Evolutionary conservation across 2,329 filamentous ascomycete species (phyloP), one percentile per base, ranked within the genome.

Genomic region (Dactylellina parvicollis): DNA sequence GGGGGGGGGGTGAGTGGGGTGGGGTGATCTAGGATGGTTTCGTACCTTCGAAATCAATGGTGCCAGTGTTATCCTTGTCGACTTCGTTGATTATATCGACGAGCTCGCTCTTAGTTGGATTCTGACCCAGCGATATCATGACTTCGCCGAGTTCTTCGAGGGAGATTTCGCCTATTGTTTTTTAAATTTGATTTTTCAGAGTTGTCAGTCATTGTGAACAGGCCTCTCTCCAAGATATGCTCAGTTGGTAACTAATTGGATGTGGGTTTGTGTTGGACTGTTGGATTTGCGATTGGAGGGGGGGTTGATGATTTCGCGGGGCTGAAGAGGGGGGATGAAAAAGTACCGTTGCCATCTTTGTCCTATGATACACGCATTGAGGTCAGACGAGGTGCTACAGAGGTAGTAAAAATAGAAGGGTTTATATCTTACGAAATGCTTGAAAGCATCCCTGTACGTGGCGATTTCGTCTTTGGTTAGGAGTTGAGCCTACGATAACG

Each of bases 61-160:
- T 86, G 79, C 87, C 87, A 77, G 86, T 87, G 79, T 87, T 86
- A 81, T 89, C 86, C 76, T 84, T 82, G 76, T 89, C 87, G 75
- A 88, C 86, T 80, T 89, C 87, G 81, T 87, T 87, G 82, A 89
- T 87, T 82, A 89, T 87, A 80, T 89, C 86, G 79, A 87, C 84
- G 60, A 89, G 83, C 80, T 89, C 87, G 64, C 84, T 83, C 75
- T 87, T 85, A 80, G 84, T 86, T 72, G 87, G 85, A 80, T 87
- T 87, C 78, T 88, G 85, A 78, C 86, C 86, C 38, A 89, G 85
- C 66, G 85, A 86, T 79, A 84, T 83, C 86, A 89, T 88, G 76
- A 88, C 86, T 57, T 85, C 85, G 79, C 86, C 86, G 60, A 89
- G 83, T 80, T 88, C 87, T 77, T 85, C 84, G 78, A 86, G 86